Conservation (phyloP, 148 eudicot species). For the Cornus kousa region DNA sequence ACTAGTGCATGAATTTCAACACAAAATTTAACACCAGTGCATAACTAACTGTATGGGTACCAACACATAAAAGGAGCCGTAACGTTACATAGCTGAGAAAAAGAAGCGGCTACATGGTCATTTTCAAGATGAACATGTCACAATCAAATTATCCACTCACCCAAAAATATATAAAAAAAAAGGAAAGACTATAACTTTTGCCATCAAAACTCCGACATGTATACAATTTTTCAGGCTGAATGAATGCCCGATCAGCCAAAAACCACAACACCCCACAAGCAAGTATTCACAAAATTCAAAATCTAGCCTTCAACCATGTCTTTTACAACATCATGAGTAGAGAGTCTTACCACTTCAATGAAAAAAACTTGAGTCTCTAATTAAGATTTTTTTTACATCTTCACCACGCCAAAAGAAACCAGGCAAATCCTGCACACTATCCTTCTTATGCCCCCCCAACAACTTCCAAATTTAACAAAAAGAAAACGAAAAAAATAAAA, state of each 20-base stretch:
- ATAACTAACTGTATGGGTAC: too few species aligned
- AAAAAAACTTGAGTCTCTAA: background rate
- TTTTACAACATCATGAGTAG: background rate
- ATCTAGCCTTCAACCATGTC: conserved; percentile 10
- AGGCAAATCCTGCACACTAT: conserved; percentile 5
- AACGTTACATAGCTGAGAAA: too few species aligned
- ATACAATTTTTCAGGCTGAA: conserved; percentile 17
- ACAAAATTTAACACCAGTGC: too few species aligned
- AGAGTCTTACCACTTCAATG: conserved; percentile 4
- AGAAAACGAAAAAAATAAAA: conserved; percentile 10
- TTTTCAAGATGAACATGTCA: background rate
- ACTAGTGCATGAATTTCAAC: too few species aligned
- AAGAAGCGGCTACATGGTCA: too few species aligned
- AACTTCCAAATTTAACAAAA: conserved; percentile 5
- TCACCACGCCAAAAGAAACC: background rate
- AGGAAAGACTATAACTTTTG: background rate
- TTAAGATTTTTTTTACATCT: conserved; percentile 16
- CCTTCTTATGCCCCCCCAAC: background rate
- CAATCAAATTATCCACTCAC: background rate
- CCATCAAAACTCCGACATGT: background rate
- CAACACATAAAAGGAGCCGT: too few species aligned
- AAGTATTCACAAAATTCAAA: conserved; percentile 21
- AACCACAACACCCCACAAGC: conserved; percentile 12
- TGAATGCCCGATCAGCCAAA: background rate
- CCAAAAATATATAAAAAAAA: too few species aligned